phyloP scores from a whole-genome alignment of 2,329 filamentous ascomycete genomes.

The Chaetomiaceae sp. region DNA sequence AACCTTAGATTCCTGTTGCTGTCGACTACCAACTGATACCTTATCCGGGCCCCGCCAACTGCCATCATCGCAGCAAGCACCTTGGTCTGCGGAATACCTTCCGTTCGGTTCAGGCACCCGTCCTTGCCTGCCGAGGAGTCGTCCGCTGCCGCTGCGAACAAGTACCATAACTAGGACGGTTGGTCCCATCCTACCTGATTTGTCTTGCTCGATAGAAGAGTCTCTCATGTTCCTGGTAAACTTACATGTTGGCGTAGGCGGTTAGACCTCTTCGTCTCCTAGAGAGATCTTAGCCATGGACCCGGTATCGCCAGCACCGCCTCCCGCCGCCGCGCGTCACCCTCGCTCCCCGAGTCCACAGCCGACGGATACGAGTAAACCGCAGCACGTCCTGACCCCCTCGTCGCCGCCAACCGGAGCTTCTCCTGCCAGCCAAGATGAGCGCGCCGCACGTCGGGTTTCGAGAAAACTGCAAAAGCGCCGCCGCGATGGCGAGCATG shows the following conservation, averaged over 20 bases:
- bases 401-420: conserved; percentile 14
- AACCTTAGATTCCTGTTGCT: too few species aligned
- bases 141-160: neutral
- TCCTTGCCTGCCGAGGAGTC: neutral
- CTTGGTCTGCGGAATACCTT: too few species aligned
- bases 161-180: neutral
- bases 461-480: conserved; percentile 45
- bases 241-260: neutral
- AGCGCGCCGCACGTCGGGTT: conserved; percentile 37
- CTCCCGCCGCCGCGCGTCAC: neutral
- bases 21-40: too few species aligned
- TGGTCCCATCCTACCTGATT: neutral
- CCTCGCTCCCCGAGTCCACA: conserved; percentile 3
- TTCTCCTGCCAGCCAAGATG: conserved; percentile 26
- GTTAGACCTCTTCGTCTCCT: neutral
- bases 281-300: conserved; percentile 8
- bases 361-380: conserved; percentile 10
- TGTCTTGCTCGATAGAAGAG: neutral
- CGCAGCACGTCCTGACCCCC: conserved; percentile 12
- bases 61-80: neutral
- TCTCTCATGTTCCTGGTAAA: neutral
- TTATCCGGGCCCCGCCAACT: neutral
- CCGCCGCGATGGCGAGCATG: conserved; percentile 37
- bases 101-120: neutral
- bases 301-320: neutral